A percentile compares a stretch with the other conserved stretches of the same genome.
Evolutionary conservation across 371 early-diverging fungal species (phyloP).

Genomic region (Mucor piriformis): DNA sequence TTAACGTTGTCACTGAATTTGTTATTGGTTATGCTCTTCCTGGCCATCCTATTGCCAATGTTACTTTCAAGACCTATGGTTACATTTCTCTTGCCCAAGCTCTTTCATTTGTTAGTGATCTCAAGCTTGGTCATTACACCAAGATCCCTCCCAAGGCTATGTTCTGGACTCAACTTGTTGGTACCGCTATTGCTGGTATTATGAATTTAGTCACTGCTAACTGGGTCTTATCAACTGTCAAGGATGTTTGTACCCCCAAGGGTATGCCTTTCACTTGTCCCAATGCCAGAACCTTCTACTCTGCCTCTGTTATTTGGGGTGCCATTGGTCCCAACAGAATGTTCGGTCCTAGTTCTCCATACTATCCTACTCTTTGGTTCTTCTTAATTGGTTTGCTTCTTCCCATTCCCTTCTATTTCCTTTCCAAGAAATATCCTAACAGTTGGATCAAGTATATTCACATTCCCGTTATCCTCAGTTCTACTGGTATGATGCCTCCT

Average conservation of each 20-base stretch:
- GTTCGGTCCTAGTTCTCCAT: constrained; percentile 66
- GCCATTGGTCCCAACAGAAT: constrained; percentile 71
- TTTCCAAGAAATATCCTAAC: constrained; percentile 50
- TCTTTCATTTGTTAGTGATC: constrained; percentile 60
- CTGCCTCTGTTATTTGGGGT: constrained; percentile 77
- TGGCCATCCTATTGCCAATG: constrained; percentile 65
- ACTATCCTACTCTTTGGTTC: constrained; percentile 57
- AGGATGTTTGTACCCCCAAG: constrained; percentile 55
- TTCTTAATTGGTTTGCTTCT: constrained; percentile 69
- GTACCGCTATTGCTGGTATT: constrained; percentile 60
- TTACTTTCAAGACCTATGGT: constrained; percentile 70
- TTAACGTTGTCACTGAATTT: constrained; percentile 76
- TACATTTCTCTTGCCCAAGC: constrained; percentile 66
- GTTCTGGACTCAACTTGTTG: constrained; percentile 64
- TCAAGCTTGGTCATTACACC: constrained; percentile 73
- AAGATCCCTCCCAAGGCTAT: constrained; percentile 73
- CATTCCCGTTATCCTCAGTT: constrained; percentile 64
- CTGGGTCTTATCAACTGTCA: constrained; percentile 65
- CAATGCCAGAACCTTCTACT: constrained; percentile 61
- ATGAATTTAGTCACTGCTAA: constrained; percentile 67
- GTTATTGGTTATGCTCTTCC: constrained; percentile 68
- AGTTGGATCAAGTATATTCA: constrained; percentile 65
- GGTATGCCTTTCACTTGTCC: constrained; percentile 66
- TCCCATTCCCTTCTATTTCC: constrained; percentile 63
- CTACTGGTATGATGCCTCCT: constrained; percentile 74